Evolutionary conservation across 257 asterid species (phyloP).

Genomic region (Rubia yunnanensis): DNA sequence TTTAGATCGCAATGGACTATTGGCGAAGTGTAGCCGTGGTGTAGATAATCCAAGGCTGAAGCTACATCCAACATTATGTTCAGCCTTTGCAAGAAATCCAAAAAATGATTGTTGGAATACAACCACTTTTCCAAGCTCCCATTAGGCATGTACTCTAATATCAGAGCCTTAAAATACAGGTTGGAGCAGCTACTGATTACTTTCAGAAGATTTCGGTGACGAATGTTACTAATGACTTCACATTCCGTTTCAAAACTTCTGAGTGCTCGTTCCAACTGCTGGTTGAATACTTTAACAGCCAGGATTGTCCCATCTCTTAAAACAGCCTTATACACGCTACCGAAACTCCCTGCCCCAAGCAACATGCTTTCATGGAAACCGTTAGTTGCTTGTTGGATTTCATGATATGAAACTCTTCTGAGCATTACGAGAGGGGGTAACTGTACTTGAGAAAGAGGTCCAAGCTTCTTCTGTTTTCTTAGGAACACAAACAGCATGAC

Average conservation of each 20-base stretch:
- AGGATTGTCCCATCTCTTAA: not conserved
- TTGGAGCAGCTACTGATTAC: constrained; percentile 9
- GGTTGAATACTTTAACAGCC: constrained; percentile 6
- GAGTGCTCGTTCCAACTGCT: not conserved
- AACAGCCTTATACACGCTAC: not conserved
- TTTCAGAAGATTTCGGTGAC: constrained; percentile 2
- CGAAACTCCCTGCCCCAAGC: not conserved
- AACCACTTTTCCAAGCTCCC: constrained; percentile 8
- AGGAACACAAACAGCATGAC: not conserved
- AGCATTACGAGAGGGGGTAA: not conserved
- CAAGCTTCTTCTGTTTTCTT: not conserved
- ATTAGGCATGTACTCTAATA: constrained; percentile 4
- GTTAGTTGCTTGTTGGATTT: not conserved
- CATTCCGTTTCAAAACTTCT: constrained; percentile 5
- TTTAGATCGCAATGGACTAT: constrained; percentile 7
- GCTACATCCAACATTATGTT: not conserved
- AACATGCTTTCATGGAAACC: not conserved
- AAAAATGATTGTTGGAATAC: not conserved
- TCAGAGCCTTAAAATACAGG: constrained; percentile 4
- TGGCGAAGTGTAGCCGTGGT: not conserved
- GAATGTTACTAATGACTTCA: not conserved
- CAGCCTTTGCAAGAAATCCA: not conserved
- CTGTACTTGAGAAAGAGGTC: not conserved
- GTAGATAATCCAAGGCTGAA: not conserved
- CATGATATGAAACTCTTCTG: constrained; percentile 2